phyloP scores from a whole-genome alignment of 2,329 filamentous ascomycete genomes.

The Periconia sp. region DNA sequence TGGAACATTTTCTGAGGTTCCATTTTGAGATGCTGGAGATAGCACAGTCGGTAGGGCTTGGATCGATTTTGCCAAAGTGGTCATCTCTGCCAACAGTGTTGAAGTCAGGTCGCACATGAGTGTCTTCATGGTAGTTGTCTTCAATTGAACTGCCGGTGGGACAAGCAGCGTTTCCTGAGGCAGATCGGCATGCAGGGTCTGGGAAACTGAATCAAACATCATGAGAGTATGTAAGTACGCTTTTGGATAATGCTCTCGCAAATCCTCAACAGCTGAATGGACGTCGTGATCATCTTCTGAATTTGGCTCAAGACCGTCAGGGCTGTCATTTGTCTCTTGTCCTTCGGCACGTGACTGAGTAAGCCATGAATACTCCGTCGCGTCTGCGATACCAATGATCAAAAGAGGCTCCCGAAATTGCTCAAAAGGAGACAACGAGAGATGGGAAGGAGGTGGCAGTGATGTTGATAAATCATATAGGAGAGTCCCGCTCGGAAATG shows the following conservation, averaged over 20 bases:
- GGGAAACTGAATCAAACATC: conserved; percentile 73
- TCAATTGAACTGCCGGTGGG: conserved; percentile 71
- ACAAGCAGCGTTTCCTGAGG: conserved; percentile 73
- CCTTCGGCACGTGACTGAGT: conserved; percentile 49
- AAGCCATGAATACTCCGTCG: conserved; percentile 62
- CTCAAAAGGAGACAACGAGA: conserved; percentile 86
- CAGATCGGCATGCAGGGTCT: conserved; percentile 46
- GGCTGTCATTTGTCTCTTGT: conserved; percentile 9
- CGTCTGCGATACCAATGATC: conserved; percentile 85
- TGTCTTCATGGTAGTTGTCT: conserved; percentile 69
- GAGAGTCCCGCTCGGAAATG: conserved; percentile 83
- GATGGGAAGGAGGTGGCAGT: conserved; percentile 77
- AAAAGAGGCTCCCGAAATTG: conserved; percentile 83
- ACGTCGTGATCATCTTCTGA: conserved; percentile 46
- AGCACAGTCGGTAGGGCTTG: conserved; percentile 70
- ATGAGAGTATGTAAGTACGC: conserved; percentile 79
- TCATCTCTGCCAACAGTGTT: conserved; percentile 54
- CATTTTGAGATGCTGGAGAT: conserved; percentile 40
- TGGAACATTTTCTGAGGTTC: conserved; percentile 30
- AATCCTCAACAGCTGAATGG: conserved; percentile 69
- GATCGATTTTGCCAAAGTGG: conserved; percentile 54
- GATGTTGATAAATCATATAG: conserved; percentile 88
- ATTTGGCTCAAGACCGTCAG: conserved; percentile 17
- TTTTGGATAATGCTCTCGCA: conserved; percentile 76
- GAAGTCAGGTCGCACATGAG: conserved; percentile 54